A percentile compares a stretch with the other conserved stretches of the same genome.
Evolutionary conservation across 257 asterid genomes (phyloP).

Genomic region (Voacanga thouarsii): DNA sequence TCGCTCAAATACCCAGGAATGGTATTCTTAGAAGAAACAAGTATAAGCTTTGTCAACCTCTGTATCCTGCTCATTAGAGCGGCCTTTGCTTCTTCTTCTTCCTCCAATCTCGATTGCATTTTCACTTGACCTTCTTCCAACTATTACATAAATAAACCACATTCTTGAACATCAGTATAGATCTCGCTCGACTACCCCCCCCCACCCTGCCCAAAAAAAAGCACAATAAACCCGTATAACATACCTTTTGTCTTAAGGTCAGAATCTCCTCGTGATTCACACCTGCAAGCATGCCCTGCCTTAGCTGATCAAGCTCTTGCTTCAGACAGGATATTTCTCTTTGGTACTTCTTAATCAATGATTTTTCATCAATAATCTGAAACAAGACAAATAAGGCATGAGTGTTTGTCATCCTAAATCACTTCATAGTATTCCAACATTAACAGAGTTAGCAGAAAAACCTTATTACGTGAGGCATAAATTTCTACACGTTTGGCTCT

Average conservation of each 20-base stretch:
- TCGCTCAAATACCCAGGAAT: conserved; percentile 63
- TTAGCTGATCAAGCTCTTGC: conserved; percentile 86
- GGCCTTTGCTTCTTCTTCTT: conserved; percentile 97
- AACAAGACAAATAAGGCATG: conserved; percentile 10
- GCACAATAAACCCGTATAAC: background rate
- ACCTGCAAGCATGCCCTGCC: conserved; percentile 70
- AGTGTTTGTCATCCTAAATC: conserved; percentile 16
- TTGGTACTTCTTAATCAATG: conserved; percentile 97
- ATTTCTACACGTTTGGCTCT: conserved; percentile 96
- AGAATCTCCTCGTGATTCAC: conserved; percentile 81
- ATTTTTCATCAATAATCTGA: conserved; percentile 97
- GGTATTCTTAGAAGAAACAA: conserved; percentile 87
- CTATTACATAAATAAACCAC: conserved; percentile 28
- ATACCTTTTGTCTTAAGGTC: conserved; percentile 81
- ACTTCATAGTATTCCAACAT: conserved; percentile 11
- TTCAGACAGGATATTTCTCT: conserved; percentile 83
- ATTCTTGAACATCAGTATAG: no score
- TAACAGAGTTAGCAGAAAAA: conserved; percentile 42
- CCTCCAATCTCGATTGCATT: conserved; percentile 99
- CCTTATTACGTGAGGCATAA: conserved; percentile 90
- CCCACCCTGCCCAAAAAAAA: background rate
- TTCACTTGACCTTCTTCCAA: conserved; percentile 98
- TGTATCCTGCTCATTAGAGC: conserved; percentile 99
- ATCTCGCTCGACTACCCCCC: background rate
- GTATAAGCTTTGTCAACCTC: conserved; percentile 92